Conservation (phyloP, 176 grass and related monocot species). For the Rhynchospora breviuscula region DNA sequence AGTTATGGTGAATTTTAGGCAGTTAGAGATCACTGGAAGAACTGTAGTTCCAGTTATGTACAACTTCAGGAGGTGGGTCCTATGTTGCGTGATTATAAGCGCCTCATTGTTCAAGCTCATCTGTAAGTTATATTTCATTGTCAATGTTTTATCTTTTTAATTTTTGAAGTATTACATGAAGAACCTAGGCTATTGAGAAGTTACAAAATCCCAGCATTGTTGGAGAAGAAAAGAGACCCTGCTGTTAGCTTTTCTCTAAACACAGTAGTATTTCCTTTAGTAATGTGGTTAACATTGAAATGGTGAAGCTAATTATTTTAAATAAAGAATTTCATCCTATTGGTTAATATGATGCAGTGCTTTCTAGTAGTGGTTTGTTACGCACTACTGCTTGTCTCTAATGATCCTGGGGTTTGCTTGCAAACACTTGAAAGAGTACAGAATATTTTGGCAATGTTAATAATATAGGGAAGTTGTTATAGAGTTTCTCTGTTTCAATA, state of each 20-base stretch:
- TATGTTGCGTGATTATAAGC: slow-evolving; percentile 82
- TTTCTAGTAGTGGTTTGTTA: not conserved
- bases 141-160: not conserved
- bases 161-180: not conserved
- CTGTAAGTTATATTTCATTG: slow-evolving; percentile 35
- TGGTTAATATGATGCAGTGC: not conserved
- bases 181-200: not conserved
- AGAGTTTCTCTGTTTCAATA: not conserved
- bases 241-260: not conserved
- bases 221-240: not conserved
- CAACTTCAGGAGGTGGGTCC: slow-evolving; percentile 70
- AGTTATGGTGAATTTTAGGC: slow-evolving; percentile 40
- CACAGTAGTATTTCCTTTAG: not conserved
- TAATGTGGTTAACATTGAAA: not conserved
- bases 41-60: slow-evolving; percentile 48
- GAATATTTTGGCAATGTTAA: not conserved
- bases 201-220: not conserved
- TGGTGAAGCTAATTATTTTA: not conserved
- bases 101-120: slow-evolving; percentile 41
- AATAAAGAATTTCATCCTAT: not conserved
- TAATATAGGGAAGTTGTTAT: not conserved
- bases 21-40: slow-evolving; percentile 75
- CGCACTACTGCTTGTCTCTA: not conserved
- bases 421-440: not conserved
- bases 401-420: not conserved